Conservation (phyloP, 2,329 filamentous ascomycete species). For the Ophiocordyceps camponoti-floridani region DNA sequence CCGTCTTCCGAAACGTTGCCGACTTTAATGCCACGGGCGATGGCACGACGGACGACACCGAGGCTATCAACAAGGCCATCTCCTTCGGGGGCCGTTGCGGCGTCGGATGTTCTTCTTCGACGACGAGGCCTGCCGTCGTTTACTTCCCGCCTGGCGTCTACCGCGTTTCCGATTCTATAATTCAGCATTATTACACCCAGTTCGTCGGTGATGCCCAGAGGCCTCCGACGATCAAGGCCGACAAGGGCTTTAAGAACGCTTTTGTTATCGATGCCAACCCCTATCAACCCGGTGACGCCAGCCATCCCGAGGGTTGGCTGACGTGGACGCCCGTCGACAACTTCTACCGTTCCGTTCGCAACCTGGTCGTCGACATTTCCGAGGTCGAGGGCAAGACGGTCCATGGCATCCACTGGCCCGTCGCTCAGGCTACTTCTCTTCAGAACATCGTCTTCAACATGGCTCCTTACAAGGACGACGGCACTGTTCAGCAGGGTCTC, state of each 20-base stretch:
- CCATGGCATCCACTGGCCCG: constrained; percentile 7
- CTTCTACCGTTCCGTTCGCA: constrained; percentile 6
- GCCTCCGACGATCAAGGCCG: constrained; percentile 46
- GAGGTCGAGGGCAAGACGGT: neutral
- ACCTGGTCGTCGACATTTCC: constrained; percentile 2
- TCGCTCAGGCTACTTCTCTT: constrained; percentile 9
- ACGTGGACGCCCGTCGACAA: constrained; percentile 1
- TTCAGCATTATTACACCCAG: constrained; percentile 87
- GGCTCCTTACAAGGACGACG: constrained; percentile 42
- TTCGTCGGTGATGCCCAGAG: constrained; percentile 64
- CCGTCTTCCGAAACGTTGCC: constrained; percentile 28
- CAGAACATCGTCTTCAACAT: constrained; percentile 42
- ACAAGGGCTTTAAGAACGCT: neutral
- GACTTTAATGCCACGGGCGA: constrained; percentile 1
- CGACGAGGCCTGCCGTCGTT: constrained; percentile 66
- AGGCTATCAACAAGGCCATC: constrained; percentile 1
- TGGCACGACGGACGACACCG: neutral
- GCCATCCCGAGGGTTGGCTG: neutral
- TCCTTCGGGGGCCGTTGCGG: neutral
- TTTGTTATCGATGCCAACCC: constrained; percentile 5
- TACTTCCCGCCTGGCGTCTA: constrained; percentile 90
- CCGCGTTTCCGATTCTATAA: constrained; percentile 56
- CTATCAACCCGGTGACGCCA: constrained; percentile 1
- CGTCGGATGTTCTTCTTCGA: constrained; percentile 62
- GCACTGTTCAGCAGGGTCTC: constrained; percentile 57